Conservation (phyloP, 2,329 filamentous ascomycete genomes). For the Amauroascus niger region DNA sequence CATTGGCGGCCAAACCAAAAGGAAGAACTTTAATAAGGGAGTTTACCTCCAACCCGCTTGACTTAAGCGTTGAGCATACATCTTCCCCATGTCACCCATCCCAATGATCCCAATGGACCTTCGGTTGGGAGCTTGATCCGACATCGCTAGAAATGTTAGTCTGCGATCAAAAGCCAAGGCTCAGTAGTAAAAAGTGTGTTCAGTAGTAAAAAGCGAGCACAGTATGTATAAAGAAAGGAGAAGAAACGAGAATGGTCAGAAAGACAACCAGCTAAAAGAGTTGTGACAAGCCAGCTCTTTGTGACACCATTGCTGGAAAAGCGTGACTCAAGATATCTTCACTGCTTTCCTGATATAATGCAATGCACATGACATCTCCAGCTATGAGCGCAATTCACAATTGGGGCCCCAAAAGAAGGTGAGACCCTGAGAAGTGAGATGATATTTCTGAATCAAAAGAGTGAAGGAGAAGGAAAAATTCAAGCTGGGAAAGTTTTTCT, state of each 20-base stretch:
- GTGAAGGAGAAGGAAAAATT: neutral
- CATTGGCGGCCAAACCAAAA: neutral
- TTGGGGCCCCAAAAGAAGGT: no score
- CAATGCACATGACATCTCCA: neutral
- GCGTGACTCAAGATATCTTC: neutral
- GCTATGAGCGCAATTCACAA: no score
- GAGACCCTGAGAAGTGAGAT: no score
- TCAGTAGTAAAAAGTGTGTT: no score
- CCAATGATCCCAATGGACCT: slow-evolving; percentile 89
- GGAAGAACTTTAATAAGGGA: slow-evolving; percentile 4
- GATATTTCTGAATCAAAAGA: no score
- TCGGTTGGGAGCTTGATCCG: slow-evolving; percentile 36
- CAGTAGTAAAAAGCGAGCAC: no score
- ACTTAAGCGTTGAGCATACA: slow-evolving; percentile 86
- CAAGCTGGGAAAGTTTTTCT: neutral
- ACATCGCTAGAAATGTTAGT: neutral
- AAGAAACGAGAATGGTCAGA: neutral
- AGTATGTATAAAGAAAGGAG: neutral
- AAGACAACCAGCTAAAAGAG: neutral
- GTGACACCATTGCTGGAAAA: neutral
- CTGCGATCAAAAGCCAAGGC: neutral
- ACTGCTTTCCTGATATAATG: neutral
- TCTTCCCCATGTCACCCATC: slow-evolving; percentile 99
- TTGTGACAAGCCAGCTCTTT: neutral
- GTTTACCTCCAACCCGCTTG: slow-evolving; percentile 93